Conservation (phyloP, 2,329 filamentous ascomycete species). For the Aschersonia sp. region DNA sequence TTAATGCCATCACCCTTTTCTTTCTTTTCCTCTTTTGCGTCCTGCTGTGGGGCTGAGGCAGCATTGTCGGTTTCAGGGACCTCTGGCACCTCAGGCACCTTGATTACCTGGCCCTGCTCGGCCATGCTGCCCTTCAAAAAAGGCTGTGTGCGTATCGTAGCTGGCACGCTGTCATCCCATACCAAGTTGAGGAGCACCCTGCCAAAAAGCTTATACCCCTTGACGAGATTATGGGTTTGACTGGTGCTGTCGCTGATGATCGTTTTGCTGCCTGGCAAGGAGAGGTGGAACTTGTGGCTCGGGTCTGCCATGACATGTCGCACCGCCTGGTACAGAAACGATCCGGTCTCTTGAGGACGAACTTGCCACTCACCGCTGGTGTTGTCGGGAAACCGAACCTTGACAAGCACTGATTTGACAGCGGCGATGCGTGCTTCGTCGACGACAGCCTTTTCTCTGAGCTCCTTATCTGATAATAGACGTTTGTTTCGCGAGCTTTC, state of each 20-base stretch:
- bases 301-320: conserved; percentile 51
- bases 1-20: conserved; percentile 25
- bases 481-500: conserved; percentile 54
- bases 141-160: conserved; percentile 35
- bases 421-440: conserved; percentile 50
- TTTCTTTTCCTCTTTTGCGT: conserved; percentile 18
- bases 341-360: conserved; percentile 50
- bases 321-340: conserved; percentile 61
- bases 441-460: conserved; percentile 53
- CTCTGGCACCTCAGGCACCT: conserved; percentile 41
- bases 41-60: conserved; percentile 4
- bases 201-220: conserved; percentile 54
- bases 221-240: conserved; percentile 46
- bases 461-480: conserved; percentile 68
- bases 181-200: conserved; percentile 61
- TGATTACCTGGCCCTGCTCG: conserved; percentile 49
- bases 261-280: conserved; percentile 41
- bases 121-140: conserved; percentile 46
- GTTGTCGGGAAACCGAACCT: conserved; percentile 79
- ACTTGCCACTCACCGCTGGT: conserved; percentile 63
- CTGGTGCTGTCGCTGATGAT: conserved; percentile 31
- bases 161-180: conserved; percentile 53
- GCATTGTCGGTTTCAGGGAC: conserved; percentile 21
- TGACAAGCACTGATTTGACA: conserved; percentile 56
- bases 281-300: conserved; percentile 56